phyloP scores from a whole-genome alignment of 2,329 filamentous ascomycete species.

The Epichloe coenophiala region DNA sequence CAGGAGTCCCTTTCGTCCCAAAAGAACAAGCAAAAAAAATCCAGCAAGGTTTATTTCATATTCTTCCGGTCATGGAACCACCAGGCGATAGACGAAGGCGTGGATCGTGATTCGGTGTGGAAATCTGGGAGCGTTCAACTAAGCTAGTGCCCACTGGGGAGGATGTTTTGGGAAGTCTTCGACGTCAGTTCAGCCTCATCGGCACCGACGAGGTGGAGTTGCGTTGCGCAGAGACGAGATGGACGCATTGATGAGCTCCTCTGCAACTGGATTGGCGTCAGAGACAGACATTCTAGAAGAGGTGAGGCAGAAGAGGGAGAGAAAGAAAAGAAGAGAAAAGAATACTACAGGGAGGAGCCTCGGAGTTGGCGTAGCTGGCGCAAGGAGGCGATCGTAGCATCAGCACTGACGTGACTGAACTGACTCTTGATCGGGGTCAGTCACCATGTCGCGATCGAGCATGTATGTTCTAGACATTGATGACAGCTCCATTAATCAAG shows the following conservation, averaged over 20 bases:
- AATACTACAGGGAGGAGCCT: neutral
- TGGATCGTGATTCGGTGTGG: neutral
- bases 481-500: neutral
- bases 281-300: neutral
- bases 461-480: neutral
- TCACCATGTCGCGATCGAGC: neutral
- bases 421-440: neutral
- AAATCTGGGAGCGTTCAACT: neutral
- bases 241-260: no score
- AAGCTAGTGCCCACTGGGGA: neutral
- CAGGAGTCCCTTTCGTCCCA: no score
- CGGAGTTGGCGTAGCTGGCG: neutral
- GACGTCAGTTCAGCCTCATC: constrained; percentile 4
- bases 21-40: no score
- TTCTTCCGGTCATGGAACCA: no score
- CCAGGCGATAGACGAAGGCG: neutral
- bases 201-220: neutral
- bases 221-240: neutral
- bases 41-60: no score
- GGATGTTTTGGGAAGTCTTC: neutral
- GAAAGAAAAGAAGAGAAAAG: neutral
- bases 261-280: neutral
- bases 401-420: neutral
- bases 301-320: neutral
- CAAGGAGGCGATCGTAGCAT: neutral